phyloP scores from a whole-genome alignment of 495 filamentous ascomycete genomes.

The Entonaema liquescens region DNA sequence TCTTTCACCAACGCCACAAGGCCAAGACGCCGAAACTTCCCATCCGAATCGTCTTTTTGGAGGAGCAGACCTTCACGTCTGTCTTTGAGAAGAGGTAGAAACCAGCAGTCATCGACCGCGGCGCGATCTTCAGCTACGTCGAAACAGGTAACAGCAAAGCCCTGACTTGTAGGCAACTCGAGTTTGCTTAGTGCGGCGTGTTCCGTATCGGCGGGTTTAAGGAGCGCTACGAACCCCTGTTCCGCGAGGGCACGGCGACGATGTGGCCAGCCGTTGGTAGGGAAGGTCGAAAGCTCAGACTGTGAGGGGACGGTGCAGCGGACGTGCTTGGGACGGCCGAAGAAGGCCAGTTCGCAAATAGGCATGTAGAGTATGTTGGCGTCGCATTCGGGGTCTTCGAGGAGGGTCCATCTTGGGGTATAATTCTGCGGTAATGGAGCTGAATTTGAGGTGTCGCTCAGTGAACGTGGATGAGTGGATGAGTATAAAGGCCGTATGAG shows the following conservation, averaged over 20 bases:
- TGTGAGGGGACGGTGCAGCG: background rate
- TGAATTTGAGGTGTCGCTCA: too few relatives aligned
- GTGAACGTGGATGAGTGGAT: too few relatives aligned
- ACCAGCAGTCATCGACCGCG: slow-evolving; percentile 23
- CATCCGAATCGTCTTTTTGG: slow-evolving; percentile 12
- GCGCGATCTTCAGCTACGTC: slow-evolving; percentile 18
- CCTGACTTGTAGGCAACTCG: background rate
- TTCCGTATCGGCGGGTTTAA: slow-evolving; percentile 17
- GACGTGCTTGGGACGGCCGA: slow-evolving; percentile 29
- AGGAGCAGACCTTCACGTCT: slow-evolving; percentile 18
- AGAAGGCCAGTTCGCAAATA: slow-evolving; percentile 27
- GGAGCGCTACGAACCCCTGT: slow-evolving; percentile 16
- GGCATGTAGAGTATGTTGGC: slow-evolving; percentile 28
- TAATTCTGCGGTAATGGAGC: background rate
- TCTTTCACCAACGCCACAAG: slow-evolving; percentile 6
- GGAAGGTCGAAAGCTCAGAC: background rate
- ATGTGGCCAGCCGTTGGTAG: background rate
- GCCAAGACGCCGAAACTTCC: slow-evolving; percentile 34
- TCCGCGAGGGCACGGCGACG: background rate
- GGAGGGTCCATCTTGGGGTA: slow-evolving; percentile 1
- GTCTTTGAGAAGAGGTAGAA: slow-evolving; percentile 16
- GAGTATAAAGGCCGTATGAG: slow-evolving; percentile 22
- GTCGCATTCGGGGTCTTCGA: slow-evolving; percentile 18
- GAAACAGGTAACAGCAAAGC: slow-evolving; percentile 24
- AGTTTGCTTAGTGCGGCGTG: background rate